Evolutionary conservation across 2,329 filamentous ascomycete species (phyloP).

Genomic region (Trichoderma arundinaceum): DNA sequence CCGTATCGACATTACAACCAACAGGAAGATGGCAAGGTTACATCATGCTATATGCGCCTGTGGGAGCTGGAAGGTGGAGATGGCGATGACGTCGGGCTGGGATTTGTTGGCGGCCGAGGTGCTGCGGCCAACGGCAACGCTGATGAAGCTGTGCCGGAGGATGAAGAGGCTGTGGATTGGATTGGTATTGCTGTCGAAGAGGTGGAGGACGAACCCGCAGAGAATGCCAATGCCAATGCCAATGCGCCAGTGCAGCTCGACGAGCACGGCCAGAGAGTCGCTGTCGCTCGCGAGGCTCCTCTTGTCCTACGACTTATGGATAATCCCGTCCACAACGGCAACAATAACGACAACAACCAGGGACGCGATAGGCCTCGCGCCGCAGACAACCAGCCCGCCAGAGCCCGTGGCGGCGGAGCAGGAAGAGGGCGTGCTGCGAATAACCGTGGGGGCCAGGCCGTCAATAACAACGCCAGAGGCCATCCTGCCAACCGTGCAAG

Average conservation of each 20-base stretch:
- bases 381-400: constrained; percentile 15
- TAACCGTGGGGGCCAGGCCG: constrained; percentile 13
- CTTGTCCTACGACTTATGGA: constrained; percentile 61
- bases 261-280: constrained; percentile 44
- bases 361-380: constrained; percentile 35
- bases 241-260: constrained; percentile 38
- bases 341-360: constrained; percentile 28
- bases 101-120: constrained; percentile 49
- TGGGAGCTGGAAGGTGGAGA: constrained; percentile 92
- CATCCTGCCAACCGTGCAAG: constrained; percentile 23
- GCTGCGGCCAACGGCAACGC: constrained; percentile 1
- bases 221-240: constrained; percentile 45
- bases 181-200: constrained; percentile 33
- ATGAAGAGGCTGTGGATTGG: constrained; percentile 1
- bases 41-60: constrained; percentile 79
- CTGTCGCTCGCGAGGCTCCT: constrained; percentile 61
- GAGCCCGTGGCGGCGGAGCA: constrained; percentile 12
- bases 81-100: constrained; percentile 57
- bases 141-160: constrained; percentile 14
- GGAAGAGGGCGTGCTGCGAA: constrained; percentile 29
- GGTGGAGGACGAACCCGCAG: constrained; percentile 15
- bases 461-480: constrained; percentile 23
- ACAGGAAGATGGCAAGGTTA: constrained; percentile 55
- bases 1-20: constrained; percentile 91
- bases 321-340: constrained; percentile 37